Evolutionary conservation across 192 early-diverging fungal species (phyloP).

Genomic region (Umbelopsis isabellina): DNA sequence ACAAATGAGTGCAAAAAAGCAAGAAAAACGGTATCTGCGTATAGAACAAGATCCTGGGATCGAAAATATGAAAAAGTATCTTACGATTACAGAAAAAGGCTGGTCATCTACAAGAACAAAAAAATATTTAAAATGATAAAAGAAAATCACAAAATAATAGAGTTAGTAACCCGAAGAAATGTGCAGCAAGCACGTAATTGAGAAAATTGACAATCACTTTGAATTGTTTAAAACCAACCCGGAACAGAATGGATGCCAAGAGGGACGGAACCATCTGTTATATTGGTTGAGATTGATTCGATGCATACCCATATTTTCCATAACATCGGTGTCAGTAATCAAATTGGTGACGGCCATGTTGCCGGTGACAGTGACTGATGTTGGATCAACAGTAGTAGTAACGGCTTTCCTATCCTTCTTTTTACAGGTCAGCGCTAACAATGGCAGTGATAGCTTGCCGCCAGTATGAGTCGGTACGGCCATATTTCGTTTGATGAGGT

Average conservation of each 20-base stretch:
- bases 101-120: conserved; percentile 3
- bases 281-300: not conserved
- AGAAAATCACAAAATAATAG: no score
- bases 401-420: not conserved
- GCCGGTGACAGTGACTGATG: not conserved
- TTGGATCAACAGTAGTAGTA: not conserved
- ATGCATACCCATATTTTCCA: conserved; percentile 4
- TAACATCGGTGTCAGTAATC: not conserved
- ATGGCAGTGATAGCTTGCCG: not conserved
- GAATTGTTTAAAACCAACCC: not conserved
- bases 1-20: no score
- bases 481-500: conserved; percentile 1
- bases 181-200: no score
- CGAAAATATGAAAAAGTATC: no score
- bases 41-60: no score
- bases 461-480: not conserved
- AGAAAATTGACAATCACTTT: not conserved
- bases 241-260: conserved; percentile 15
- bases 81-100: not conserved
- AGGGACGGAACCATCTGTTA: not conserved
- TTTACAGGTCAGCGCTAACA: not conserved
- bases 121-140: no score
- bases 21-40: no score
- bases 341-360: not conserved
- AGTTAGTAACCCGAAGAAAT: no score